phyloP scores from a whole-genome alignment of 352 stramenopile genomes.

The Globisporangium sylvaticum region DNA sequence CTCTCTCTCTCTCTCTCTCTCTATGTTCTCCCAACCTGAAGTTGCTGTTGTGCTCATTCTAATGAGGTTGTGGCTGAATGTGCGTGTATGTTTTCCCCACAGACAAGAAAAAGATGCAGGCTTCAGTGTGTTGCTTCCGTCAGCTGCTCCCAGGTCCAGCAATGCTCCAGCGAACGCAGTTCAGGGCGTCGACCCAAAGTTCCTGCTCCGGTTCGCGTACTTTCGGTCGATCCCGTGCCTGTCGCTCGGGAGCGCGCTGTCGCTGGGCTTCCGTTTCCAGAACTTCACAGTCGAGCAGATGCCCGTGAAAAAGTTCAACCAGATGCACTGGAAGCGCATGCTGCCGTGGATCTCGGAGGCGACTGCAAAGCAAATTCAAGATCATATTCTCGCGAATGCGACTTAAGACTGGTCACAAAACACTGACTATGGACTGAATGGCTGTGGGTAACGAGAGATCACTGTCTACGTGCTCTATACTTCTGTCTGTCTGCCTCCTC shows the following conservation, averaged over 20 bases:
- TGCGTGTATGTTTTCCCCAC: background rate
- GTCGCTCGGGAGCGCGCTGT: conserved; percentile 59
- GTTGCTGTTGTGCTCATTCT: background rate
- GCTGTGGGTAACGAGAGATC: background rate
- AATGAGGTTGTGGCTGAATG: background rate
- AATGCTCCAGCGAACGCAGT: background rate
- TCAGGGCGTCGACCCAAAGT: conserved; percentile 39
- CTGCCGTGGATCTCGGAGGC: conserved; percentile 70
- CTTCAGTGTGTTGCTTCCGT: conserved; percentile 24
- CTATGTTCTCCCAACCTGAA: background rate
- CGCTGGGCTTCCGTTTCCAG: conserved; percentile 73
- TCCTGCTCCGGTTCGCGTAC: conserved; percentile 51
- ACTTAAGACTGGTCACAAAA: background rate
- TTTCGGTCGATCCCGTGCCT: conserved; percentile 48
- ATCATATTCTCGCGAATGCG: conserved; percentile 33
- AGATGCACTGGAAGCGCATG: conserved; percentile 86
- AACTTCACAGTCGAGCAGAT: conserved; percentile 59
- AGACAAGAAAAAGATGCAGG: conserved; percentile 32
- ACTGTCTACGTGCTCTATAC: conserved; percentile 5
- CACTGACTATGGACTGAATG: background rate
- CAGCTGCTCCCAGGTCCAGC: conserved; percentile 3
- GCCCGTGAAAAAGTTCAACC: conserved; percentile 75
- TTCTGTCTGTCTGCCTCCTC: conserved; percentile 1
- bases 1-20: background rate
- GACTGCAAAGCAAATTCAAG: conserved; percentile 45